Base-by-base conservation (phyloP, 805 yeast species). In the Saitoella complicata region DNA sequence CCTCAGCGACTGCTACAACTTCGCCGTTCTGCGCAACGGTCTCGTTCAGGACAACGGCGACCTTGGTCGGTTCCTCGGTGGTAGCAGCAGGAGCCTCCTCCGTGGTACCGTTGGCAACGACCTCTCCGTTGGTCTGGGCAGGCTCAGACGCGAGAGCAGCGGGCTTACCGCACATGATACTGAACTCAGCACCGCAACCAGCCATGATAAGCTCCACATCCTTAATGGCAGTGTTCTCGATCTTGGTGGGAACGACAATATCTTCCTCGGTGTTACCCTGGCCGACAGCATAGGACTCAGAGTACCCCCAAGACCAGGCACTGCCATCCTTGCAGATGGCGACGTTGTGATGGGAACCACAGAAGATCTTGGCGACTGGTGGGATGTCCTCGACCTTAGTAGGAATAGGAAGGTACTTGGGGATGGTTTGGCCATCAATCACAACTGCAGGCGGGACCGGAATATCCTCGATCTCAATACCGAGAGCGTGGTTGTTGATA, bases 111-210 rank as follows among this genome's bases (percentile, higher is more conserved):
- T 21, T 21, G 21, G 21, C 21, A 21, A 21, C 4, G 21, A 21
- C 21, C 21, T 21, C 21, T 21, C 21, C 21, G 21, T 21, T 21
- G 21, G 21, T 21, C 21, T 21, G 21, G 21, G 21, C 21, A 21
- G 21, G 21, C 21, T 21, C 21, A 21, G 21, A 21, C 21, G 21
- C 21, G 4, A 4, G 21, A 31, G 8, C 10, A 9, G 50, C 33
- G 10, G 58, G 55, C 10, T 71, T 62, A 45, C 97, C 96, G 37
- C 86, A 96, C 58, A 88, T 73, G 6, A 86, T 80, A 44, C 94
- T 80, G 58, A 84, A 91, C 64, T 91, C 98, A 21, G 97, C 99
- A 49, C 99, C 99, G 40, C 91, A 91, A n/a, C 94, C 87, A 50
- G 82, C 72, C 39, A 75, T 51, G 39, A 67, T 58, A 53, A 91